Percentiles rank a stretch among this genome's conserved stretches.
Evolutionary conservation across 176 grass and related monocot genomes (phyloP).

Genomic region (Ensete ventricosum): DNA sequence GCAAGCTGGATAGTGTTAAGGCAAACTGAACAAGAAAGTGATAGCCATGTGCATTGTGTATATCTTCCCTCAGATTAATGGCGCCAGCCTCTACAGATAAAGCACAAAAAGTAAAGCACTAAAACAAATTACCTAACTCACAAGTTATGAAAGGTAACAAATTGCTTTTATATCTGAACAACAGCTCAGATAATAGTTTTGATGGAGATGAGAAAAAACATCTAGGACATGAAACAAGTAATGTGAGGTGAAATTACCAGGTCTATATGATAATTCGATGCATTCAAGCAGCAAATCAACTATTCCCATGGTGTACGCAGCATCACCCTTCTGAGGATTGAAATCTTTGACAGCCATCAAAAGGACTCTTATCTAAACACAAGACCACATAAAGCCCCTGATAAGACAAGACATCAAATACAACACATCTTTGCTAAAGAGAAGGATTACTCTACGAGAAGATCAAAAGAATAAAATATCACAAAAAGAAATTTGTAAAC

Average conservation of each 20-base stretch:
- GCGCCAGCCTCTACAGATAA: conserved; percentile 56
- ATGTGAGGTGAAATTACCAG: conserved; percentile 44
- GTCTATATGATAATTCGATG: conserved; percentile 89
- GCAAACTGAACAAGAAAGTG: conserved; percentile 99
- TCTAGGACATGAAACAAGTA: not conserved
- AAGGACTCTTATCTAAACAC: conserved; percentile 78
- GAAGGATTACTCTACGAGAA: not conserved
- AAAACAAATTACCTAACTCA: not conserved
- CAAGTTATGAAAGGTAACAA: not conserved
- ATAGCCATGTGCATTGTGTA: conserved; percentile 98
- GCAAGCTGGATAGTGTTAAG: conserved; percentile 81
- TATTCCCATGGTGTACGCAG: conserved; percentile 98
- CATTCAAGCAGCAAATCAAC: conserved; percentile 98
- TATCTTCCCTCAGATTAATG: conserved; percentile 84
- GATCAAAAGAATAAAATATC: not conserved
- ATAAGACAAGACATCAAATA: conserved; percentile 16
- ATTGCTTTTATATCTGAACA: no score
- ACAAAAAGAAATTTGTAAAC: not conserved
- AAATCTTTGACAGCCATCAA: conserved; percentile 96
- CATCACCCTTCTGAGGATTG: conserved; percentile 79
- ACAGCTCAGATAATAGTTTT: not conserved
- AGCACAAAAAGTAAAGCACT: conserved; percentile 16
- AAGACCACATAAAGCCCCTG: conserved; percentile 21
- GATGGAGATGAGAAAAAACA: not conserved
- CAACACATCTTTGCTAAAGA: not conserved